Percentiles rank a stretch among this genome's conserved stretches.
These are phyloP conservation scores for Mycosphaerelloides madeirae DNA, from an alignment of 2,329 filamentous ascomycete species.

Conservation along the genomic window DNA sequence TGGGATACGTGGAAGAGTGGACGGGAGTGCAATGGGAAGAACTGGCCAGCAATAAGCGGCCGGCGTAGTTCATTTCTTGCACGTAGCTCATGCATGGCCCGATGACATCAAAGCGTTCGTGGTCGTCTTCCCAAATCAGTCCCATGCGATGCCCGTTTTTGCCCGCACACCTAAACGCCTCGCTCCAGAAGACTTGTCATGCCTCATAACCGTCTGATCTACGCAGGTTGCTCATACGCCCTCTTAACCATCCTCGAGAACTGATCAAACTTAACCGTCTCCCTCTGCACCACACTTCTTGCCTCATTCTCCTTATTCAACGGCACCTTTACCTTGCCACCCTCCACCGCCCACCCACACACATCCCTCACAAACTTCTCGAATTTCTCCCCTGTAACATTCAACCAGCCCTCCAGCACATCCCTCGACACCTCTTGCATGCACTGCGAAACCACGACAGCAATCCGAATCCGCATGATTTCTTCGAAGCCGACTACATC, in stretches of 20 bases:
- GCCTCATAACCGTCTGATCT: conserved; percentile 3
- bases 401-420: conserved; percentile 49
- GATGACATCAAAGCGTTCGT: background rate
- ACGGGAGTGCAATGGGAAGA: conserved; percentile 98
- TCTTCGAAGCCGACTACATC: conserved; percentile 96
- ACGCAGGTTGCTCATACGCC: conserved; percentile 76
- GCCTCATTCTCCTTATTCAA: conserved; percentile 97
- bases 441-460: conserved; percentile 80
- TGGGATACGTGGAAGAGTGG: conserved; percentile 90
- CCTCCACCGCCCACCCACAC: conserved; percentile 79
- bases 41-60: conserved; percentile 28
- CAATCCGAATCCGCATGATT: conserved; percentile 83
- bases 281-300: conserved; percentile 88
- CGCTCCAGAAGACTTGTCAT: conserved; percentile 10
- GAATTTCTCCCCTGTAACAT: conserved; percentile 43
- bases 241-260: conserved; percentile 75
- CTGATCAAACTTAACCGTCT: conserved; percentile 89
- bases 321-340: conserved; percentile 65
- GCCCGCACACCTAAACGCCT: conserved; percentile 3
- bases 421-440: conserved; percentile 62
- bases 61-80: background rate
- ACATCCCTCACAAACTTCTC: conserved; percentile 48
- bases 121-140: background rate
- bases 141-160: background rate
- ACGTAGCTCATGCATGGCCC: background rate